phyloP scores from a whole-genome alignment of 192 early-diverging fungal genomes.

The Backusella tuberculispora region DNA sequence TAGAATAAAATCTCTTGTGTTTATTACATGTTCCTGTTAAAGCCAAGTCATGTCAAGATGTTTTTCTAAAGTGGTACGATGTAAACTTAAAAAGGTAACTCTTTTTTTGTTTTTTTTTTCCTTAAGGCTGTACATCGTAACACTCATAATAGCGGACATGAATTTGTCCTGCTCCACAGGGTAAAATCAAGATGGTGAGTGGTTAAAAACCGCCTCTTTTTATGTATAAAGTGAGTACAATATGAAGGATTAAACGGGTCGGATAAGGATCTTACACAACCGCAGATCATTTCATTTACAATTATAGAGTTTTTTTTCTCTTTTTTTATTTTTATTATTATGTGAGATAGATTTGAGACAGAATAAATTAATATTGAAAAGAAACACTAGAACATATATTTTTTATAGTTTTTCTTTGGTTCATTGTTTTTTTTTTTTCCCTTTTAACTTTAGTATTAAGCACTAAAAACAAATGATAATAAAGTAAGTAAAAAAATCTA shows the following conservation, averaged over 20 bases:
- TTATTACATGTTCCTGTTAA: constrained; percentile 11
- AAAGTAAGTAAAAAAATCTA: constrained; percentile 16
- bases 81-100: constrained; percentile 10
- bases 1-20: background rate
- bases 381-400: constrained; percentile 15
- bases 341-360: background rate
- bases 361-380: constrained; percentile 2
- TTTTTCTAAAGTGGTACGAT: background rate
- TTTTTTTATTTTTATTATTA: background rate
- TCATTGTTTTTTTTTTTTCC: background rate
- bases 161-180: background rate
- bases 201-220: background rate
- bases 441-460: background rate
- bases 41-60: constrained; percentile 14
- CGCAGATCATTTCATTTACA: constrained; percentile 13
- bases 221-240: background rate
- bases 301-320: background rate
- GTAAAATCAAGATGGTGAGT: constrained; percentile 1
- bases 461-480: background rate
- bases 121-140: constrained; percentile 1
- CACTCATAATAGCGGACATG: constrained; percentile 8
- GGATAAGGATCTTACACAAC: constrained; percentile 11
- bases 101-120: background rate
- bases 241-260: background rate
- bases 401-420: constrained; percentile 11